Conservation (phyloP, 1,139 yeast species). For the Debaryomyces udenii region DNA sequence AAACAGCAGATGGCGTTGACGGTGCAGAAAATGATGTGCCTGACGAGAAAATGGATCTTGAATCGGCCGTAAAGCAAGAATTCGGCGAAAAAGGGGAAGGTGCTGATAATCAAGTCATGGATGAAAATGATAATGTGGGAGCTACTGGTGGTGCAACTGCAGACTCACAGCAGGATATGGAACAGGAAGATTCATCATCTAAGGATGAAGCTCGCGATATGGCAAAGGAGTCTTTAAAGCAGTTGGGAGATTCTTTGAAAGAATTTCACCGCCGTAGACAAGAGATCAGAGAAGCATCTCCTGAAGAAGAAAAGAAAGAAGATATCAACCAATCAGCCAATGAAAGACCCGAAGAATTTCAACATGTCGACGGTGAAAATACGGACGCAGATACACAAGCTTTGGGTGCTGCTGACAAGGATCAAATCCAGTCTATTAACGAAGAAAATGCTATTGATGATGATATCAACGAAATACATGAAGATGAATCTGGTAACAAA, state of each 20-base stretch:
- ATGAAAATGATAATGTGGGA: slow-evolving; percentile 72
- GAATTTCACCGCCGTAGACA: slow-evolving; percentile 91
- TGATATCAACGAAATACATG: slow-evolving; percentile 35
- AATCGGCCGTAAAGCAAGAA: slow-evolving; percentile 72
- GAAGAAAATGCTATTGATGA: slow-evolving; percentile 89
- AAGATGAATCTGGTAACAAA: slow-evolving; percentile 19
- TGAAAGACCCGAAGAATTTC: slow-evolving; percentile 83
- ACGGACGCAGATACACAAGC: slow-evolving; percentile 85
- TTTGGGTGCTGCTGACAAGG: slow-evolving; percentile 84
- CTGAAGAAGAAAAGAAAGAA: slow-evolving; percentile 47
- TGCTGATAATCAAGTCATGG: slow-evolving; percentile 66
- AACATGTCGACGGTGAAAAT: slow-evolving; percentile 85
- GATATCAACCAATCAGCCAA: slow-evolving; percentile 55
- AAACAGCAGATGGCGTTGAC: slow-evolving; percentile 45
- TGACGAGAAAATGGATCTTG: slow-evolving; percentile 57
- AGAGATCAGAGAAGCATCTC: slow-evolving; percentile 72
- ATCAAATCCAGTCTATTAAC: slow-evolving; percentile 74
- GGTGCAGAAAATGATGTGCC: slow-evolving; percentile 56
- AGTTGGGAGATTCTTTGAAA: slow-evolving; percentile 86
- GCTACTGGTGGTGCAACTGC: slow-evolving; percentile 63
- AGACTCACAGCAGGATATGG: slow-evolving; percentile 47
- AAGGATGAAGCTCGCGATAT: slow-evolving; percentile 68
- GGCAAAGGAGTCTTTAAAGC: slow-evolving; percentile 81
- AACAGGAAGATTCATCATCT: slow-evolving; percentile 30
- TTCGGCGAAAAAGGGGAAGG: slow-evolving; percentile 78